Evolutionary conservation across 768 basidiomycete genomes (phyloP).

Genomic region (Trametes meyenii): DNA sequence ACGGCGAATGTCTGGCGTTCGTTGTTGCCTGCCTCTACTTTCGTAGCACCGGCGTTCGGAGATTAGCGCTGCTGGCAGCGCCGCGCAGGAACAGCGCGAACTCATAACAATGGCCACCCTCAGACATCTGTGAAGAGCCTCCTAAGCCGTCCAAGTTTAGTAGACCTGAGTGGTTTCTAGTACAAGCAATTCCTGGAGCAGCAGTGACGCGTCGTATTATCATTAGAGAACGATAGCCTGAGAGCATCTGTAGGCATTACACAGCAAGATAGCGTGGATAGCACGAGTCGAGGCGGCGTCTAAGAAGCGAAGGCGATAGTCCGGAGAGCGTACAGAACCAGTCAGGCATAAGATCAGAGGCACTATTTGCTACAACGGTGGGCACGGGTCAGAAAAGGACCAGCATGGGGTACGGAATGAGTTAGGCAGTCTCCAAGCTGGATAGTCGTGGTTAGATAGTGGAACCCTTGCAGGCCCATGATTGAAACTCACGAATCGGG

Average conservation of each 20-base stretch:
- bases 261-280: constrained; percentile 19
- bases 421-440: not conserved
- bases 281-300: not conserved
- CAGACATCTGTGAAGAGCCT: constrained; percentile 5
- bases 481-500: not conserved
- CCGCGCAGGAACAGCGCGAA: constrained; percentile 3
- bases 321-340: constrained; percentile 22
- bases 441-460: too few species aligned
- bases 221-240: constrained; percentile 12
- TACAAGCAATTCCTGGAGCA: not conserved
- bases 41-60: constrained; percentile 15
- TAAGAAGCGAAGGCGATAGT: not conserved
- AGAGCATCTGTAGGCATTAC: constrained; percentile 24
- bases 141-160: constrained; percentile 9
- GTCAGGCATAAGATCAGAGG: constrained; percentile 10
- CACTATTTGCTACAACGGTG: constrained; percentile 10
- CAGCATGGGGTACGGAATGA: not conserved
- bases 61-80: constrained; percentile 19
- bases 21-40: not conserved
- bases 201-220: constrained; percentile 14
- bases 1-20: not conserved
- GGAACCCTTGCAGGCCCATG: too few species aligned
- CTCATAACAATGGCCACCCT: not conserved
- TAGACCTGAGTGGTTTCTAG: constrained; percentile 5
- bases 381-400: not conserved